Percentiles rank a stretch among this genome's conserved stretches.
phyloP scores from a whole-genome alignment of 176 grass and related monocot genomes.

The Triticum dicoccoides region DNA sequence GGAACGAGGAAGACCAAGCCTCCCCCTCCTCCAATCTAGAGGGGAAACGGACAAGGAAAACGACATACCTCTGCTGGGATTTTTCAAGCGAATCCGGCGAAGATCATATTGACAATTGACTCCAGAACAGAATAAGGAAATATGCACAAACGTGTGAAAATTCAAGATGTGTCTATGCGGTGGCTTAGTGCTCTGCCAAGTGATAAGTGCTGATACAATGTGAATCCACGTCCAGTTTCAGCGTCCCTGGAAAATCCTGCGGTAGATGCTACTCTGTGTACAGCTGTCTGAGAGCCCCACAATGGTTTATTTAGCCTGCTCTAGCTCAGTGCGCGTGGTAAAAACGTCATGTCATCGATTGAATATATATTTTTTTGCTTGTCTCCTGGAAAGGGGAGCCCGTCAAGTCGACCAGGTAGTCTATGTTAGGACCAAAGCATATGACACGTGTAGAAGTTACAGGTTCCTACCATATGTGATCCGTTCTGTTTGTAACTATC shows the following conservation, averaged over 20 bases:
- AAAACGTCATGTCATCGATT: background rate
- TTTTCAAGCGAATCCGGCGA: background rate
- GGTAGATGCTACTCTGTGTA: constrained; percentile 8
- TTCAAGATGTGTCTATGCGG: background rate
- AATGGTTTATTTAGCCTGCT: constrained; percentile 7
- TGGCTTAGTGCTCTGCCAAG: background rate
- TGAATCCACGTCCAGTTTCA: background rate
- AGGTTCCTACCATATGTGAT: too few relatives aligned
- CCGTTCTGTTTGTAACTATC: too few relatives aligned
- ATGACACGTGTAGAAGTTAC: background rate
- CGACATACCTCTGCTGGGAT: background rate
- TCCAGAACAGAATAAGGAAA: background rate
- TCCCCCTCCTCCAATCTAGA: too few relatives aligned
- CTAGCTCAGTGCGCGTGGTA: constrained; percentile 10
- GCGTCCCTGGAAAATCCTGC: background rate
- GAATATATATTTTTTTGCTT: background rate
- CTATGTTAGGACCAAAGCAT: background rate
- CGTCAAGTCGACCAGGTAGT: background rate
- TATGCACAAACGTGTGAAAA: background rate
- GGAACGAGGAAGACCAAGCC: too few relatives aligned
- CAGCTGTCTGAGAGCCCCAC: constrained; percentile 26
- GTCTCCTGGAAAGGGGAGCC: background rate
- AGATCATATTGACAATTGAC: background rate
- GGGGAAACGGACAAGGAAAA: too few relatives aligned
- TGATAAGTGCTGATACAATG: background rate